Evolutionary conservation across 192 early-diverging fungal genomes (phyloP), one percentile per base, ranked within the genome.

Genomic region (Gamsiella multidivaricata): DNA sequence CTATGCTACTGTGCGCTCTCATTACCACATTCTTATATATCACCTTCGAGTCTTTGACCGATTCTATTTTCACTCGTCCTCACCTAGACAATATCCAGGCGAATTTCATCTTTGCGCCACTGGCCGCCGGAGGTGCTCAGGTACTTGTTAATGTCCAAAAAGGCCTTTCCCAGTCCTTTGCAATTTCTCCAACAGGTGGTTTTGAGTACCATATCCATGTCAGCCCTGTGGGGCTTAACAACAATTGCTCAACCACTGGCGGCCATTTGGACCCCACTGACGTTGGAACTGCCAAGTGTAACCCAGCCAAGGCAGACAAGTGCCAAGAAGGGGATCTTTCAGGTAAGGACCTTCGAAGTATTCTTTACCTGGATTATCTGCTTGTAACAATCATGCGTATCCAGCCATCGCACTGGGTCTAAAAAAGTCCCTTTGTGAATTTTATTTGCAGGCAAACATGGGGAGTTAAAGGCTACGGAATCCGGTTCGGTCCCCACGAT

Each of bases 151-250:
- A 61, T 11, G 49, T 60, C 20, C 5, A n/a, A 1, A 43, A 41
- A 8, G 69, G 69, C 10, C 32, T 61, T 1, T 32, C 58, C 3
- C 23, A n/a, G 17, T 10, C 29, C 5, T 26, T 47, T 25, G 55
- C 63, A 8, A 9, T 75, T 12, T 36, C 33, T 12, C 41, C 47
- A 5, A 47, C 37, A 1, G 45, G 14, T 2, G 63, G 72, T 14
- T 66, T 66, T 33, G 64, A 75, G n/a, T 75, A 66, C 23, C 63
- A 75, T 54, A 67, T 75, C 37, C 72, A 66, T 49, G 64, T 60
- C 3, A 61, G 61, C 5, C 71, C 56, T 15, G 63, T 67, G n/a
- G 72, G 72, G 7, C 42, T 64, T 17, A 46, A 54, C 22, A 66
- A 67, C 26, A 52, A 75, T 20, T 75, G 72, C 36, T 41, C 26